phyloP scores from a whole-genome alignment of 2,329 filamentous ascomycete species.

The Exophiala aquamarina region DNA sequence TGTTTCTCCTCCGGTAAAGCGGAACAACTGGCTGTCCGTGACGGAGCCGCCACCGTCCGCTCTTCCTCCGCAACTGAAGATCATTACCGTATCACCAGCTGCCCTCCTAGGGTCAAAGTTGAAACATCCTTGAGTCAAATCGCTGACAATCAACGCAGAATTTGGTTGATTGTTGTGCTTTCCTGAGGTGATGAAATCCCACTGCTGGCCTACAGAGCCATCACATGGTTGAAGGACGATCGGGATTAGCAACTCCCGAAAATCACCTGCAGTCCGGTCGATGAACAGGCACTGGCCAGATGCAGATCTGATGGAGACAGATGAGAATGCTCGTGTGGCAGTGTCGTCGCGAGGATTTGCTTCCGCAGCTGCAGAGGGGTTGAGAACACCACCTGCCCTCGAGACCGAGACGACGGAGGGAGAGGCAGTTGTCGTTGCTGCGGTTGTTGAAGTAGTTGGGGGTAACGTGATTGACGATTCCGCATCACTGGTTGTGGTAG shows the following conservation, averaged over 20 bases:
- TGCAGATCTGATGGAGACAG: constrained; percentile 14
- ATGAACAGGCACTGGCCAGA: constrained; percentile 15
- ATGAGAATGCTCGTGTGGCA: constrained; percentile 13
- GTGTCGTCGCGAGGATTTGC: constrained; percentile 16
- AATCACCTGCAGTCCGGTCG: constrained; percentile 16
- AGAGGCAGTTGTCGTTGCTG: constrained; percentile 3
- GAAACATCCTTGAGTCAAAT: constrained; percentile 15
- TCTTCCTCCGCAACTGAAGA: constrained; percentile 18
- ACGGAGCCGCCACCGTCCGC: constrained; percentile 15
- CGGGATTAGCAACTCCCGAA: constrained; percentile 17
- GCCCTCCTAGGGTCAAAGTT: constrained; percentile 17
- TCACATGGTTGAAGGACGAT: constrained; percentile 15
- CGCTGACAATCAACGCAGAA: constrained; percentile 15
- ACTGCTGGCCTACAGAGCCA: constrained; percentile 10
- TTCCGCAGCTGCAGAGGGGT: constrained; percentile 16
- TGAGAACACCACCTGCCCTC: constrained; percentile 13
- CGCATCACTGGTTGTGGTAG: not conserved
- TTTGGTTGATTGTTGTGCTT: constrained; percentile 15
- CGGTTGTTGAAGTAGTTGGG: not conserved
- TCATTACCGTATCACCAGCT: constrained; percentile 16
- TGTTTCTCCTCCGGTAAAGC: constrained; percentile 9
- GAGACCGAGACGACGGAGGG: constrained; percentile 13
- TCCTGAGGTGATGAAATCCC: constrained; percentile 14
- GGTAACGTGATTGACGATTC: constrained; percentile 1
- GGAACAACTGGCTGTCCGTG: constrained; percentile 16